Evolutionary conservation across 257 asterid species (phyloP).

Genomic region (Marsdenia floribunda): DNA sequence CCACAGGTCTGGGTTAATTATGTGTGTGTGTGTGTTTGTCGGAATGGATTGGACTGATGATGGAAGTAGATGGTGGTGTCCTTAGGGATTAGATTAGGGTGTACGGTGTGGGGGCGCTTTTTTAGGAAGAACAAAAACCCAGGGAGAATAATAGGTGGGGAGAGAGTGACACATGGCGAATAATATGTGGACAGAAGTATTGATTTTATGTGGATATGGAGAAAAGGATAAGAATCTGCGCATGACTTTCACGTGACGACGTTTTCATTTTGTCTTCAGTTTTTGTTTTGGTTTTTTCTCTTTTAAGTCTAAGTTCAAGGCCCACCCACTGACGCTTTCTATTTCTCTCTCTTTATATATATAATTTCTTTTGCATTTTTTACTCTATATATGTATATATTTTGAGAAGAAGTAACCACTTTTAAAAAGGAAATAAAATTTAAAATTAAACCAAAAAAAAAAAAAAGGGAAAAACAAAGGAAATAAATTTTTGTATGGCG

Average conservation of each 20-base stretch:
- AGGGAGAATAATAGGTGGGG: constrained; percentile 8
- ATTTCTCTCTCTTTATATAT: neutral
- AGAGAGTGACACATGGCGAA: constrained; percentile 22
- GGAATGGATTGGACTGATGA: neutral
- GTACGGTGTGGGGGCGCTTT: neutral
- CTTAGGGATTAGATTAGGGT: neutral
- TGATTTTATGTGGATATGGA: neutral
- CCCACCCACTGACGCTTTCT: neutral
- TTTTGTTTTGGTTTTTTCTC: neutral
- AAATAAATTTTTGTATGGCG: too few relatives aligned
- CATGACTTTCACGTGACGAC: constrained; percentile 24
- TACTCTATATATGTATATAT: too few relatives aligned
- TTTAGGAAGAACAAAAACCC: neutral
- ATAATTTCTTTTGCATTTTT: neutral
- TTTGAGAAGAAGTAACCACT: too few relatives aligned
- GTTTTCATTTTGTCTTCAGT: constrained; percentile 8
- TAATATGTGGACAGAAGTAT: constrained; percentile 16
- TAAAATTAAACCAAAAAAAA: too few relatives aligned
- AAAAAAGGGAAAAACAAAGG: too few relatives aligned
- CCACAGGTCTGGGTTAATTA: neutral
- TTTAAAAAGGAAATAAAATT: too few relatives aligned
- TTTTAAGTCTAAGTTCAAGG: neutral
- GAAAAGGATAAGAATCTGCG: constrained; percentile 19
- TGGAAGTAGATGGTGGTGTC: neutral
- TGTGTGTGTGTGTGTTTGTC: too few relatives aligned